phyloP scores from a whole-genome alignment of 768 basidiomycete genomes.

The Trametes cingulata region DNA sequence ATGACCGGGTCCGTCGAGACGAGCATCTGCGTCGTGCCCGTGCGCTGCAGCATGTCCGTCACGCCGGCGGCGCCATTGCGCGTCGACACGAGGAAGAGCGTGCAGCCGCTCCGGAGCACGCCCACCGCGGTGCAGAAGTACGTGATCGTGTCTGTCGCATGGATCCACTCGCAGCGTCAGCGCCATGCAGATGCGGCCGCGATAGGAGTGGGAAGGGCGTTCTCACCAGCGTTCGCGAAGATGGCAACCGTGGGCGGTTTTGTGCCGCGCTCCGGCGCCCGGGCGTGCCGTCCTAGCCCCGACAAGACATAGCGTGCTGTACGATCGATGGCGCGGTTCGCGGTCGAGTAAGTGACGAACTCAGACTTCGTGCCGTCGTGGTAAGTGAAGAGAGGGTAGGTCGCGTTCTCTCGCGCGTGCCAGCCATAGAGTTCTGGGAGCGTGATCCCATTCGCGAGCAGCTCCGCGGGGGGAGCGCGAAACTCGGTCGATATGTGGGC shows the following conservation, averaged over 20 bases:
- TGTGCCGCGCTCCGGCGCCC: neutral
- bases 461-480: neutral
- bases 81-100: constrained; percentile 37
- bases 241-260: constrained; percentile 30
- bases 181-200: too few relatives aligned
- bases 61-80: constrained; percentile 34
- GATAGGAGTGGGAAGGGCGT: neutral
- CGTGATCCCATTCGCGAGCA: constrained; percentile 14
- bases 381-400: constrained; percentile 37
- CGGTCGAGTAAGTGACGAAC: constrained; percentile 28
- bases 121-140: constrained; percentile 23
- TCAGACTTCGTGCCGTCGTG: constrained; percentile 19
- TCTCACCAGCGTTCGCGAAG: constrained; percentile 20
- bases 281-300: neutral
- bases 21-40: constrained; percentile 7
- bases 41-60: constrained; percentile 31
- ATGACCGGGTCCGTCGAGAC: constrained; percentile 9
- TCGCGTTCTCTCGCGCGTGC: constrained; percentile 31
- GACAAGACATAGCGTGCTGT: constrained; percentile 23
- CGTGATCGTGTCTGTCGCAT: constrained; percentile 28
- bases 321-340: constrained; percentile 29
- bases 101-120: constrained; percentile 22
- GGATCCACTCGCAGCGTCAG: too few relatives aligned
- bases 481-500: constrained; percentile 9
- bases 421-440: constrained; percentile 40